Base-by-base conservation (phyloP, 2,329 filamentous ascomycete species). In the Lecanicillium sp. region DNA sequence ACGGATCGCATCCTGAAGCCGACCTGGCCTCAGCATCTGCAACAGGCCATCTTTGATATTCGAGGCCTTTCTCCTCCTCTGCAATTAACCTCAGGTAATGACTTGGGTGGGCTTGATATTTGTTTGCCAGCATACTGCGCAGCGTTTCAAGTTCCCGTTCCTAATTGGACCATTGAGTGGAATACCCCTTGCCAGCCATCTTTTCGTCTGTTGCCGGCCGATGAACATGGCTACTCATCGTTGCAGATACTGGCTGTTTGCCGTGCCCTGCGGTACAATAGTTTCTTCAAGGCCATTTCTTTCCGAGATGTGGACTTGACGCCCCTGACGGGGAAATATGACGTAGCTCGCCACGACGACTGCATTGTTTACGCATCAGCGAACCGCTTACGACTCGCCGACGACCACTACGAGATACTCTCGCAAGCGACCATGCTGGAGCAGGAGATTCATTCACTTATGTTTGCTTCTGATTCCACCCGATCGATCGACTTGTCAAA, bases 231-330 rank as follows among this genome's bases (percentile, higher is more conserved):
- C 5, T 77, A 78, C 48, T 64, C 64, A 4, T 55, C 65, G 4
- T 52, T 71, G 28, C 73, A 78, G 50, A 58, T 78, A 3, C 54
- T 78, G n/a, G 73, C 73, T 9, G 65, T 76, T 1, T 65, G 77
- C 46, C 66, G 72, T 4, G 71, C 73, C 2, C 54, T 77, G 42
- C 64, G 73, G 9, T 78, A 74, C 50, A 78, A 78, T 38, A 73
- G 72, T 45, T 77, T 71, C 47, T 77, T 78, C 55, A 72, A 70
- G 42, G 70, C 71, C 1, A 53, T 78, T n/a, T 76, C 71, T 2
- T 74, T 78, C 44, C 54, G 60, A 9, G 64, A 70, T 37, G 62
- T 77, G 12, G 68, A 75, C 45, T 58, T 78, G 15, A 65, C 64
- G 2, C 48, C 57, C 7, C 48, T 64, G 11, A 51, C 51, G 20